Evolutionary conservation across 805 yeast species (phyloP).

Genomic region (Ogataea siamensis): DNA sequence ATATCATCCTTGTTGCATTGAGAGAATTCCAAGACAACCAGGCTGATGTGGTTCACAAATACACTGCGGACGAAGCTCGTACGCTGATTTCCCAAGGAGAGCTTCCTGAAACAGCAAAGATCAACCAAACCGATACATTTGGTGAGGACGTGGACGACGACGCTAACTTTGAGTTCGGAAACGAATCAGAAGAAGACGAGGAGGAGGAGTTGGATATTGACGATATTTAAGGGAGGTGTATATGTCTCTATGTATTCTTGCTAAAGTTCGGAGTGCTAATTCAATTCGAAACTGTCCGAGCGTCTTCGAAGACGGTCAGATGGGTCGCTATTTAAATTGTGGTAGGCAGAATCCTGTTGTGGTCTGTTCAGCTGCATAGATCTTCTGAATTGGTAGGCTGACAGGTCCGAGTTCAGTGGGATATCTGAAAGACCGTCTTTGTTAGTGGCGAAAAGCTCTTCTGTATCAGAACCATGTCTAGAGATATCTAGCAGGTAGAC

Average conservation of each 20-base stretch:
- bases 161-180: slow-evolving; percentile 97
- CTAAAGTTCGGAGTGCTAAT: slow-evolving; percentile 25
- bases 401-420: slow-evolving; percentile 83
- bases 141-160: slow-evolving; percentile 97
- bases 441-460: slow-evolving; percentile 39
- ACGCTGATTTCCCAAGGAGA: slow-evolving; percentile 93
- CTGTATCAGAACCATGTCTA: slow-evolving; percentile 54
- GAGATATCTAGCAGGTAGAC: slow-evolving; percentile 80
- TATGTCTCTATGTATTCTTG: slow-evolving; percentile 10
- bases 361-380: slow-evolving; percentile 64
- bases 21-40: slow-evolving; percentile 99
- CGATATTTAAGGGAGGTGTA: slow-evolving; percentile 60
- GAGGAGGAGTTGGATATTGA: slow-evolving; percentile 87
- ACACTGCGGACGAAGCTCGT: slow-evolving; percentile 97
- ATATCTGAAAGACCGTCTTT: slow-evolving; percentile 56
- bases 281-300: slow-evolving; percentile 59
- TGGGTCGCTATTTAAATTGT: slow-evolving; percentile 32
- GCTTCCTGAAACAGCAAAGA: slow-evolving; percentile 94
- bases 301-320: slow-evolving; percentile 57
- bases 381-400: slow-evolving; percentile 69
- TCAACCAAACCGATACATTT: slow-evolving; percentile 95
- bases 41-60: slow-evolving; percentile 97
- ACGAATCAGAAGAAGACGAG: slow-evolving; percentile 77
- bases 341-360: slow-evolving; percentile 23
- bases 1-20: slow-evolving; percentile 88